phyloP scores from a whole-genome alignment of 2,329 filamentous ascomycete species.

The Furcasterigmium furcatum region DNA sequence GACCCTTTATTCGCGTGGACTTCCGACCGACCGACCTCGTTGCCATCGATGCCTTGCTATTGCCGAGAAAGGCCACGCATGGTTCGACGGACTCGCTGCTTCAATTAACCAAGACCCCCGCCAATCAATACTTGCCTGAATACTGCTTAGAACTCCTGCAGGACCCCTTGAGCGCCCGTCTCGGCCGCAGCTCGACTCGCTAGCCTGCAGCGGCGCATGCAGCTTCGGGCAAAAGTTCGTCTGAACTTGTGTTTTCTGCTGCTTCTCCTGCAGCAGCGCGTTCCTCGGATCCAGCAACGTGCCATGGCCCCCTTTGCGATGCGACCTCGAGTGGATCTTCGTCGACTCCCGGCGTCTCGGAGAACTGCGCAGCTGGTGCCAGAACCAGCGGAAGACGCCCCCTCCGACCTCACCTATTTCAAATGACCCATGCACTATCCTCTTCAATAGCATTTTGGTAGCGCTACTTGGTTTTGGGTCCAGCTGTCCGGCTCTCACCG shows the following conservation, averaged over 20 bases:
- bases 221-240: neutral
- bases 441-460: no score
- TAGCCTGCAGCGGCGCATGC: neutral
- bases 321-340: no score
- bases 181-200: neutral
- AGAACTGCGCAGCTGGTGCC: neutral
- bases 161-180: neutral
- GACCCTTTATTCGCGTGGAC: no score
- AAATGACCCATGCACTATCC: neutral
- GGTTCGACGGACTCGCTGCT: no score
- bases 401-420: neutral
- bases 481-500: no score
- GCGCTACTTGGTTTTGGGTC: no score
- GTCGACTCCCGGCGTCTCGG: neutral
- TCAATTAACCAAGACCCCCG: no score
- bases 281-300: neutral
- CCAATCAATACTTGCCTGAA: no score
- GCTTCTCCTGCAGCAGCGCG: neutral
- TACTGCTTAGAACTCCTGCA: neutral
- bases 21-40: no score
- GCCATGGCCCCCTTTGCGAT: neutral
- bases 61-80: no score
- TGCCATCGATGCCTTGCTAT: no score
- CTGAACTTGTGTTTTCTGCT: neutral
- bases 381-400: no score